Evolutionary conservation across 257 asterid species (phyloP).

Genomic region (Striga asiatica): DNA sequence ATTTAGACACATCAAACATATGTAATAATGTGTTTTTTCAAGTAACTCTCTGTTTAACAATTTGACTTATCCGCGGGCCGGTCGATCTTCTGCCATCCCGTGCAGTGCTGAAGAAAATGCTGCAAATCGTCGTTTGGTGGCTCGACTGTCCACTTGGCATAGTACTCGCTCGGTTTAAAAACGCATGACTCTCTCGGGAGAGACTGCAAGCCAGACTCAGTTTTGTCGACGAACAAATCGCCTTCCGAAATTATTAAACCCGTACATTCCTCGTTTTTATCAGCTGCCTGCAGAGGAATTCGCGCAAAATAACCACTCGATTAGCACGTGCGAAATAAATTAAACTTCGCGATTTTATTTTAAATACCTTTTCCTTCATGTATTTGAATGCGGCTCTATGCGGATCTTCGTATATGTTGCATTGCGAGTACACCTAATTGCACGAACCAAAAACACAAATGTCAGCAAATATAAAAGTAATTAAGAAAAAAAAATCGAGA

Average conservation of each 20-base stretch:
- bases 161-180: constrained; percentile 51
- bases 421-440: constrained; percentile 57
- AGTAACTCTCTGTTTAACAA: constrained; percentile 20
- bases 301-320: not conserved
- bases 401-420: constrained; percentile 93
- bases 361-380: constrained; percentile 66
- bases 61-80: constrained; percentile 34
- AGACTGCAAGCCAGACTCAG: constrained; percentile 41
- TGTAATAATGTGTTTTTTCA: no score
- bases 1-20: not conserved
- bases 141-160: constrained; percentile 50
- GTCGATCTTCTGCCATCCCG: constrained; percentile 51
- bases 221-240: constrained; percentile 46
- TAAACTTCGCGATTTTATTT: no score
- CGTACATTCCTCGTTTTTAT: constrained; percentile 40
- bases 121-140: constrained; percentile 48
- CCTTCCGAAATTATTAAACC: constrained; percentile 72
- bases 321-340: no score
- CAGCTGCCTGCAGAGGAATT: constrained; percentile 47
- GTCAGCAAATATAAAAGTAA: not conserved
- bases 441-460: not conserved
- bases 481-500: not conserved
- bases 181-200: constrained; percentile 18
- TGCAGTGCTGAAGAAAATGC: constrained; percentile 43
- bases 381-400: constrained; percentile 58